Evolutionary conservation across 1,284 basidiomycete genomes (phyloP).

Genomic region (Rhodotorula glutinis): DNA sequence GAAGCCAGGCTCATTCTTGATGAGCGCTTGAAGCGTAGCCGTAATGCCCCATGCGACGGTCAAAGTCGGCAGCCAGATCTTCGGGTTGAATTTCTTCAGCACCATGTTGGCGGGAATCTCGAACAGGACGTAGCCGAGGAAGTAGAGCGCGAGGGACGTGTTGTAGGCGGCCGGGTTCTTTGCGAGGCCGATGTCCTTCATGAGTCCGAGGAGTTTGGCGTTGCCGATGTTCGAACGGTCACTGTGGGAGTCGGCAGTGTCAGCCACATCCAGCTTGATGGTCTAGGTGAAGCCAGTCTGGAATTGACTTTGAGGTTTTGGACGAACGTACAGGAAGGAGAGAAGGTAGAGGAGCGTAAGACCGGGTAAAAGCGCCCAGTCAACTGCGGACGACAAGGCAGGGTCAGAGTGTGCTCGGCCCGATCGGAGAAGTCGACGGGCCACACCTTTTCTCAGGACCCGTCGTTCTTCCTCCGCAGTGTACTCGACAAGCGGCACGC

Average conservation of each 20-base stretch:
- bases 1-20: conserved; percentile 58
- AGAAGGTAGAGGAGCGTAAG: conserved; percentile 32
- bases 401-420: background rate
- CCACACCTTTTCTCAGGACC: background rate
- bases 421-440: too few species aligned
- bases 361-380: conserved; percentile 27
- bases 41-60: conserved; percentile 62
- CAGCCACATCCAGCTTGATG: background rate
- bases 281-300: too few species aligned
- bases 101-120: conserved; percentile 43
- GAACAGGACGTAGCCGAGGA: conserved; percentile 30
- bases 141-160: conserved; percentile 24
- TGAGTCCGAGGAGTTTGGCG: conserved; percentile 26
- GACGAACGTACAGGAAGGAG: conserved; percentile 14
- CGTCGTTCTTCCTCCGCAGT: background rate
- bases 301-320: too few species aligned
- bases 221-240: conserved; percentile 17
- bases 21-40: conserved; percentile 60
- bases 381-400: background rate
- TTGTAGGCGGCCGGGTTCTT: conserved; percentile 22
- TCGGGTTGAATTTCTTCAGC: conserved; percentile 50
- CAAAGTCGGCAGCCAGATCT: conserved; percentile 60
- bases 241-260: background rate
- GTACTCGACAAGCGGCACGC: background rate
- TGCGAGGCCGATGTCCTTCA: conserved; percentile 24